A percentile compares a stretch with the other conserved stretches of the same genome.
These are phyloP conservation scores for Vitis hybrid DNA, from an alignment of 177 flowering plant genomes.

Conservation along the genomic window DNA sequence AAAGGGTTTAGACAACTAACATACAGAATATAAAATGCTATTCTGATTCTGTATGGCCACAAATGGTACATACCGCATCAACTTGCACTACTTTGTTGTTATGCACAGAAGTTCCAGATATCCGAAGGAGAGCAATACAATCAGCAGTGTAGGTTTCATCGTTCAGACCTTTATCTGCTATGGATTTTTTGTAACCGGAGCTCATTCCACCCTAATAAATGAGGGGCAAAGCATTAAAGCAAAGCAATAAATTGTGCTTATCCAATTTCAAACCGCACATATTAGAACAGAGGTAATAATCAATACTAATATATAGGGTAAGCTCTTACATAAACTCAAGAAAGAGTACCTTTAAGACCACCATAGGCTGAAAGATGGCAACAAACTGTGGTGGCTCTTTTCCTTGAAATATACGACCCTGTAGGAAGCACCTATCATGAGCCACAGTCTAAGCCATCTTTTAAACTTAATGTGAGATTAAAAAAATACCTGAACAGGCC, in stretches of 20 bases:
- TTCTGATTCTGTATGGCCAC: not conserved
- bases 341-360: constrained; percentile 76
- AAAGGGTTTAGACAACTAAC: too few species aligned
- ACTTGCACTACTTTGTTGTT: constrained; percentile 88
- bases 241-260: not conserved
- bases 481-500: constrained; percentile 83
- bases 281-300: not conserved
- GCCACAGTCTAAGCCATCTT: constrained; percentile 1
- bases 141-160: constrained; percentile 88
- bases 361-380: constrained; percentile 95
- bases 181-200: constrained; percentile 76
- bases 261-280: not conserved
- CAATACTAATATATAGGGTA: not conserved
- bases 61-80: constrained; percentile 65
- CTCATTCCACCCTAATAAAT: constrained; percentile 85
- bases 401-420: constrained; percentile 91
- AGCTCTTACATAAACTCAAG: not conserved
- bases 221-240: constrained; percentile 6
- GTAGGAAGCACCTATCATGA: constrained; percentile 22
- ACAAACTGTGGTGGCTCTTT: constrained; percentile 97
- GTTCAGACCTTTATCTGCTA: constrained; percentile 68
- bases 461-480: constrained; percentile 5
- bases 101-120: constrained; percentile 81
- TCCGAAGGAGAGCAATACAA: constrained; percentile 72
- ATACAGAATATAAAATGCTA: not conserved